Percentiles rank a stretch among this genome's conserved stretches.
Conservation (phyloP, 148 eudicot species). For the Fallopia convolvulus region DNA sequence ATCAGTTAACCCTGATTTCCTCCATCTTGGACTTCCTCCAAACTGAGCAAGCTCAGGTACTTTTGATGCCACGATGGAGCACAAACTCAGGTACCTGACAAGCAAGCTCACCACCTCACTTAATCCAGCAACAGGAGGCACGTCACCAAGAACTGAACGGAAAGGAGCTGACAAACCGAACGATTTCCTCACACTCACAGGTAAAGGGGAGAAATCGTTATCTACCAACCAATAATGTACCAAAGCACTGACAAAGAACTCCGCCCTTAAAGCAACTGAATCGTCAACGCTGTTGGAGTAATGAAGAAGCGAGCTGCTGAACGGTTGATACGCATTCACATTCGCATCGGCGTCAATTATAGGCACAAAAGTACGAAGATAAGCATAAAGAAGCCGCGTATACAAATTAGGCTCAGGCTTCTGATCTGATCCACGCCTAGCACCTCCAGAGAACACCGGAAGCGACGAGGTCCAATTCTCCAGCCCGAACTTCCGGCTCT, state of each 20-base stretch:
- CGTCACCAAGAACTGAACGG: conserved; percentile 60
- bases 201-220: conserved; percentile 75
- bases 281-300: conserved; percentile 47
- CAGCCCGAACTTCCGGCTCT: conserved; percentile 47
- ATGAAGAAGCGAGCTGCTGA: conserved; percentile 73
- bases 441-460: conserved; percentile 45
- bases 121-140: conserved; percentile 76
- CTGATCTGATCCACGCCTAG: conserved; percentile 43
- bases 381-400: conserved; percentile 52
- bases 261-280: conserved; percentile 40
- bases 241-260: conserved; percentile 58
- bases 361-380: conserved; percentile 66
- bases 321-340: conserved; percentile 40
- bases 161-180: conserved; percentile 54
- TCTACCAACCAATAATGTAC: conserved; percentile 82
- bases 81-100: conserved; percentile 63
- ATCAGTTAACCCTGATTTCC: conserved; percentile 29
- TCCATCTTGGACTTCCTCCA: conserved; percentile 34
- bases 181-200: conserved; percentile 57
- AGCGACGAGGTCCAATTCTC: conserved; percentile 83
- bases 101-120: conserved; percentile 69
- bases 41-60: conserved; percentile 34
- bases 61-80: conserved; percentile 26
- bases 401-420: conserved; percentile 51
- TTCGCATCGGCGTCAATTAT: conserved; percentile 23